Percentiles rank a stretch among this genome's conserved stretches.
Evolutionary conservation across 106 monocot species (phyloP).

Genomic region (Narthecium ossifragum): DNA sequence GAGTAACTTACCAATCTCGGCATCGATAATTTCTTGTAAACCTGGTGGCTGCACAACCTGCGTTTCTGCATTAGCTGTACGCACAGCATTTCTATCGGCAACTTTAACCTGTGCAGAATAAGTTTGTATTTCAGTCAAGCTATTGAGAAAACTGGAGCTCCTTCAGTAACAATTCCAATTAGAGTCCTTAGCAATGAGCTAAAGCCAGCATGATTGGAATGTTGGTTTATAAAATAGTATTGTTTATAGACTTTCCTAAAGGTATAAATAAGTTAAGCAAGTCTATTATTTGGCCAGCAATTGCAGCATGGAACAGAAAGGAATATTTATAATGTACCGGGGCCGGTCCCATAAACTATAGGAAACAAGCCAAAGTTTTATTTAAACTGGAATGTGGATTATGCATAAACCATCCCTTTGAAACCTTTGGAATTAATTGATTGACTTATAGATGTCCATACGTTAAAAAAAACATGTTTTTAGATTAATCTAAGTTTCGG

Average conservation of each 20-base stretch:
- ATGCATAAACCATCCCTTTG: not conserved
- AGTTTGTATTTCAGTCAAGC: too few relatives aligned
- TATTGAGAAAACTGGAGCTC: too few relatives aligned
- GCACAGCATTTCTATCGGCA: slow-evolving; percentile 61
- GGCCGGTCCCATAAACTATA: not conserved
- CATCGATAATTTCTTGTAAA: slow-evolving; percentile 63
- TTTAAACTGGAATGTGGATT: not conserved
- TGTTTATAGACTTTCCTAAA: not conserved
- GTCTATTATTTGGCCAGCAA: not conserved
- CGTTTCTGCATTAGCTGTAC: slow-evolving; percentile 73
- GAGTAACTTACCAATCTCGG: slow-evolving; percentile 50
- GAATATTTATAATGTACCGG: not conserved
- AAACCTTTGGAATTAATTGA: not conserved
- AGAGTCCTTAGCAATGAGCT: too few relatives aligned
- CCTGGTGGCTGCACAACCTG: slow-evolving; percentile 56
- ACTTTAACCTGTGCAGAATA: slow-evolving; percentile 57
- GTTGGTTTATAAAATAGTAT: not conserved
- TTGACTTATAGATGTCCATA: too few relatives aligned
- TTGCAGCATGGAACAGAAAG: not conserved
- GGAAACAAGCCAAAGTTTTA: not conserved
- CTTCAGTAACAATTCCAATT: too few relatives aligned
- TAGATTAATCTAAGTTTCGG: not conserved
- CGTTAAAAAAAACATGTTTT: not conserved
- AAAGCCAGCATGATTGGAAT: not conserved
- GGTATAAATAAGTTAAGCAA: not conserved